Evolutionary conservation across 306 rosid genomes (phyloP).

Genomic region (Inga leiocalycina): DNA sequence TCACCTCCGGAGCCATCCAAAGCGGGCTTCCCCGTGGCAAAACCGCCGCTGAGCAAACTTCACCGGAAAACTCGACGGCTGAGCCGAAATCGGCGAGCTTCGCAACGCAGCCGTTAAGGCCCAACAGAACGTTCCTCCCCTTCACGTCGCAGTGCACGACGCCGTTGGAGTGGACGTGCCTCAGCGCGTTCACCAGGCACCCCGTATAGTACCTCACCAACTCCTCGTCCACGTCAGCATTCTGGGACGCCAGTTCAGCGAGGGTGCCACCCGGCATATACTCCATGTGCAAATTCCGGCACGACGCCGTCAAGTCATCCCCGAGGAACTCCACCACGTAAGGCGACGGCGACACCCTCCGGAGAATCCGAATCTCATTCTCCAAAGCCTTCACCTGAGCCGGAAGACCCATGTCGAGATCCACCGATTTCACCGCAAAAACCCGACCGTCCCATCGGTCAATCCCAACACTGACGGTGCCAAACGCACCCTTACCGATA

Average conservation of each 20-base stretch:
- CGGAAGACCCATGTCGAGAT: slow-evolving; percentile 34
- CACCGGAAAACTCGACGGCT: slow-evolving; percentile 23
- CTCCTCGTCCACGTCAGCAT: slow-evolving; percentile 46
- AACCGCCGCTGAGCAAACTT: background rate
- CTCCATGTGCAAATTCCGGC: slow-evolving; percentile 66
- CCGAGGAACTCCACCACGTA: slow-evolving; percentile 57
- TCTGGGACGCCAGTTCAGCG: slow-evolving; percentile 31
- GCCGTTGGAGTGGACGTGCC: slow-evolving; percentile 55
- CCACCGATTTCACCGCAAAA: slow-evolving; percentile 74
- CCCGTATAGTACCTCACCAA: slow-evolving; percentile 45
- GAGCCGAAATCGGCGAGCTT: slow-evolving; percentile 81
- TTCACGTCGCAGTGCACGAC: slow-evolving; percentile 79
- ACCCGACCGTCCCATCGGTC: slow-evolving; percentile 39
- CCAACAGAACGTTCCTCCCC: slow-evolving; percentile 60
- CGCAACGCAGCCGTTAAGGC: slow-evolving; percentile 19
- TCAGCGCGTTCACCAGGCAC: slow-evolving; percentile 64
- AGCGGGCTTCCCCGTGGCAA: slow-evolving; percentile 74
- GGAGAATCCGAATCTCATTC: slow-evolving; percentile 68
- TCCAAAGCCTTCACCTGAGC: slow-evolving; percentile 59
- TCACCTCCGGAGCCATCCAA: slow-evolving; percentile 94
- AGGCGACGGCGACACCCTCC: slow-evolving; percentile 55
- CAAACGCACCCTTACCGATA: slow-evolving; percentile 69
- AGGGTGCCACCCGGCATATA: slow-evolving; percentile 66
- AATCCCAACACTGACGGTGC: slow-evolving; percentile 50
- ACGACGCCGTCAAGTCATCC: slow-evolving; percentile 53